Percentiles rank a stretch among this genome's conserved stretches.
Conservation (phyloP, 2,329 filamentous ascomycete genomes). For the Aspergillus sp. region DNA sequence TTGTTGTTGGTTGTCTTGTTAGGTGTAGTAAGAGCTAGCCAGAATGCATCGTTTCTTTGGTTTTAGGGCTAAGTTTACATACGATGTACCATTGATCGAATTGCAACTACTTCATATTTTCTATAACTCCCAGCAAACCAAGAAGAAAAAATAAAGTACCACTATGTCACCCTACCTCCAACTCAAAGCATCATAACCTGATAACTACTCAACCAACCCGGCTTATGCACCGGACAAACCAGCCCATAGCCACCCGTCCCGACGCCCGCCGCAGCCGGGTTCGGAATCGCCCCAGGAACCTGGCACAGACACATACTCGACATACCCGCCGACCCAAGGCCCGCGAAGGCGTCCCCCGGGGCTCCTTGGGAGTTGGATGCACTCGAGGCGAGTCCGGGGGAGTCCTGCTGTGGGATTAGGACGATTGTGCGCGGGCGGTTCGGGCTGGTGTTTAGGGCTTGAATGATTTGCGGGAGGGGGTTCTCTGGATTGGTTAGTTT, state of each 20-base stretch:
- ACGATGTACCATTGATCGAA: no score
- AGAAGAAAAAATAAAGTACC: neutral
- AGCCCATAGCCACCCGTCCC: neutral
- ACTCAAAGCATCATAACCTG: conserved; percentile 4
- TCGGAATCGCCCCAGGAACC: no score
- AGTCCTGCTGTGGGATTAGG: conserved; percentile 5
- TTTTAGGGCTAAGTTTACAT: no score
- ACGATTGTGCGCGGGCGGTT: conserved; percentile 10
- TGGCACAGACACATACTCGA: no score
- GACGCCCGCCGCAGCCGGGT: conserved; percentile 2
- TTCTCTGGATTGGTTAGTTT: conserved; percentile 4
- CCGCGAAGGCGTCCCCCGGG: no score
- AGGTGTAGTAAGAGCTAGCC: no score
- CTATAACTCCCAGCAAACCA: conserved; percentile 1
- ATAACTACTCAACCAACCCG: neutral
- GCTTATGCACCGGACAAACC: conserved; percentile 6
- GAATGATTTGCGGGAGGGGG: conserved; percentile 12
- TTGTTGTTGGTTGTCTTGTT: no score
- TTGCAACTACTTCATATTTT: no score
- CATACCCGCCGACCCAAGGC: no score
- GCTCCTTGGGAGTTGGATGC: neutral
- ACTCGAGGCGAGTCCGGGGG: neutral
- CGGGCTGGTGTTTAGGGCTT: conserved; percentile 4
- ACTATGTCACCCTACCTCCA: neutral
- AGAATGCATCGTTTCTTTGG: no score